Percentiles rank a stretch among this genome's conserved stretches.
These are phyloP conservation scores for Lojkania enalia DNA, from an alignment of 2,329 filamentous ascomycete species.

Conservation along the genomic window DNA sequence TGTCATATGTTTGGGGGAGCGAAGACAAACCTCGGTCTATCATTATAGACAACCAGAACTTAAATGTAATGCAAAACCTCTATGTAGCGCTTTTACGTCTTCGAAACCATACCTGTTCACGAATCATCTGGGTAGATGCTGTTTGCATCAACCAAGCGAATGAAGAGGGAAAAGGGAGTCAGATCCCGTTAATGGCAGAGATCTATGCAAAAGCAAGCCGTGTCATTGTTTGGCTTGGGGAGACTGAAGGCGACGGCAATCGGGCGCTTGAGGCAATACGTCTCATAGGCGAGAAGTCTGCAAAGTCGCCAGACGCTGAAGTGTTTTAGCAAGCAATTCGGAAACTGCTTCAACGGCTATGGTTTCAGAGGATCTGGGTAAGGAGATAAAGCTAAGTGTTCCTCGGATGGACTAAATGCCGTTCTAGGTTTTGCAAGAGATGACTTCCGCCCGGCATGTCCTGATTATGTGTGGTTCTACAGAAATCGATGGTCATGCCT, in stretches of 20 bases:
- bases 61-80: constrained; percentile 5
- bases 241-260: constrained; percentile 8
- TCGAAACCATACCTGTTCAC: constrained; percentile 6
- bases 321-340: constrained; percentile 14
- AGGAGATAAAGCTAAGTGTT: constrained; percentile 8
- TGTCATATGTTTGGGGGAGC: constrained; percentile 16
- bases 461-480: constrained; percentile 16
- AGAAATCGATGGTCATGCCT: constrained; percentile 21
- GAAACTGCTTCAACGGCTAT: constrained; percentile 18
- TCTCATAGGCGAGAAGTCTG: constrained; percentile 9
- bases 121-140: constrained; percentile 16
- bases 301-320: constrained; percentile 5
- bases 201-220: constrained; percentile 10
- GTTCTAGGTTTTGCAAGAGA: constrained; percentile 25
- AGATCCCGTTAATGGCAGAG: constrained; percentile 10
- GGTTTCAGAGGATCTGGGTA: constrained; percentile 27
- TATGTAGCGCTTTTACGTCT: constrained; percentile 9
- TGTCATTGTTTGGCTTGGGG: constrained; percentile 14
- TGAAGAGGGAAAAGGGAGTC: constrained; percentile 6
- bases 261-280: constrained; percentile 17
- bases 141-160: constrained; percentile 17
- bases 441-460: constrained; percentile 22
- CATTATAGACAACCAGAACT: constrained; percentile 5
- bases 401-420: constrained; percentile 13
- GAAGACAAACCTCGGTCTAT: constrained; percentile 3